Evolutionary conservation across 2,329 filamentous ascomycete species (phyloP).

Genomic region (Fusarium pilosicola): DNA sequence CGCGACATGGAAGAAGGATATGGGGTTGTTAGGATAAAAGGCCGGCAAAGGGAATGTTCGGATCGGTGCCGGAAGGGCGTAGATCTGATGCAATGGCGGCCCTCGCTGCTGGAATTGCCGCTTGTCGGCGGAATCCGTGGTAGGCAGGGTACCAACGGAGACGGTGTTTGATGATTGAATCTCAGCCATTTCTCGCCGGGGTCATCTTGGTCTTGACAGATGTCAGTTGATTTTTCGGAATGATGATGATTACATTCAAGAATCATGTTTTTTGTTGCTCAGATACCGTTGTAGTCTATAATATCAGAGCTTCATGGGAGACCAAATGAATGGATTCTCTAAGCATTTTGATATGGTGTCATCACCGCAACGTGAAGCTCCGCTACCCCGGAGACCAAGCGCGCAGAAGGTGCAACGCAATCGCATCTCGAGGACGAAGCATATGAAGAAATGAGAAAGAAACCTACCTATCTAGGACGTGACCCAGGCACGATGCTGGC

Average conservation of each 20-base stretch:
- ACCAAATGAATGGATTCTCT: conserved; percentile 69
- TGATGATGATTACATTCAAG: background rate
- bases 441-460: background rate
- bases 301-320: conserved; percentile 69
- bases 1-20: conserved; percentile 84
- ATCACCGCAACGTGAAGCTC: conserved; percentile 61
- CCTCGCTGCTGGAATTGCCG: conserved; percentile 47
- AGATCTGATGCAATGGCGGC: conserved; percentile 74
- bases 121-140: conserved; percentile 32
- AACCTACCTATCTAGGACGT: conserved; percentile 49
- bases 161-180: conserved; percentile 42
- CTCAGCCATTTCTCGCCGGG: conserved; percentile 56
- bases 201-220: conserved; percentile 59
- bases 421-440: background rate
- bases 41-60: conserved; percentile 84
- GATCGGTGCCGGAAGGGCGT: conserved; percentile 82
- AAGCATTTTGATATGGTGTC: conserved; percentile 67
- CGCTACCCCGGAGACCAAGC: background rate
- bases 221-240: conserved; percentile 24
- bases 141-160: conserved; percentile 35
- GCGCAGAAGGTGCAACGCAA: background rate
- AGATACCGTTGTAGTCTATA: conserved; percentile 99
- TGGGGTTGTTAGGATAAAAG: conserved; percentile 90
- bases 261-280: conserved; percentile 58
- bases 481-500: conserved; percentile 41